Evolutionary conservation across 345 rosid genomes (phyloP).

Genomic region (Conringia planisiliqua): DNA sequence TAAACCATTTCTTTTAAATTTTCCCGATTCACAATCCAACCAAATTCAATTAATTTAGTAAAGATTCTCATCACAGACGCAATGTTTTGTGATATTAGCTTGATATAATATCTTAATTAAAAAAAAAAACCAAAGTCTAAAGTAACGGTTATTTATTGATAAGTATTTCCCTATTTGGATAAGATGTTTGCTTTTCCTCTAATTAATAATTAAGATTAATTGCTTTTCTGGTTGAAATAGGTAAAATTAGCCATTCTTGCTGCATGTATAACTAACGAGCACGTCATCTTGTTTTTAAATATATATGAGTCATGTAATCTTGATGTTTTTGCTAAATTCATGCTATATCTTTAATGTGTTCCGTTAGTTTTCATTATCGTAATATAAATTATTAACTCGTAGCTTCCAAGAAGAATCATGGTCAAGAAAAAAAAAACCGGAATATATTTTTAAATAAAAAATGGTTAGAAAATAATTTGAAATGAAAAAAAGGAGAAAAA

Average conservation of each 20-base stretch:
- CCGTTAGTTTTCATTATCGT: background rate
- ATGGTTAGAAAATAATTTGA: background rate
- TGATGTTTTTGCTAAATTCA: background rate
- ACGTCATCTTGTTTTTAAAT: background rate
- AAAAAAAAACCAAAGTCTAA: background rate
- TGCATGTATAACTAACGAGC: constrained; percentile 14
- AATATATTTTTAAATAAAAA: background rate
- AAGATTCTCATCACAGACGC: constrained; percentile 7
- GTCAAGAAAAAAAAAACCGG: background rate
- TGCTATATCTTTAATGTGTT: background rate
- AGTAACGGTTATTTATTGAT: constrained; percentile 19
- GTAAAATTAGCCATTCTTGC: constrained; percentile 1
- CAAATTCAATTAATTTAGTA: constrained; percentile 26
- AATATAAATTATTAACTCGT: background rate
- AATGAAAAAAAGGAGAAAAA: background rate
- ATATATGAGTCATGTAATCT: constrained; percentile 11
- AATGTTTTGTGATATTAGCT: constrained; percentile 1
- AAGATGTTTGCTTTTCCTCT: background rate
- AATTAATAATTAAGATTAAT: background rate
- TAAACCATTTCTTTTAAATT: constrained; percentile 21
- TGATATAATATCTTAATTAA: background rate
- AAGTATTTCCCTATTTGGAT: constrained; percentile 20
- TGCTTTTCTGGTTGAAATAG: background rate
- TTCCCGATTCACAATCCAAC: constrained; percentile 15
- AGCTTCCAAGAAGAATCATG: background rate